Evolutionary conservation across 2,329 filamentous ascomycete species (phyloP), one percentile per base, ranked within the genome.

Genomic region (Pseudogymnoascus verrucosus): DNA sequence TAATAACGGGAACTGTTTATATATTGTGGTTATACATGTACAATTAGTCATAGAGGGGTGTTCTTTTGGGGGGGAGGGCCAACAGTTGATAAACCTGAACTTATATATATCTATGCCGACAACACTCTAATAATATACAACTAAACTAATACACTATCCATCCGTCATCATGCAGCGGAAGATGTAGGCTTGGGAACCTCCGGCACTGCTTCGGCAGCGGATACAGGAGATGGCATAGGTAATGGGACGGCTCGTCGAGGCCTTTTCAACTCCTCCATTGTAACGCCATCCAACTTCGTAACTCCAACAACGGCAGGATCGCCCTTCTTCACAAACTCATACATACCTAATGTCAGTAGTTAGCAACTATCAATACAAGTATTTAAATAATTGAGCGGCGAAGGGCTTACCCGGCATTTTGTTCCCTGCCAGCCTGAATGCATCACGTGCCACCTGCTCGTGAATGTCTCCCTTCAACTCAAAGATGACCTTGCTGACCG

Each of bases 301-400:
- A 97, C 86, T 31, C 95, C 95, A 73, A 99, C 93, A 39, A 96
- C 84, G 0, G 95, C 87, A 2, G 92, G 82, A 71, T 97, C 95
- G 6, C 91, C 92, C 78, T 91, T 97, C 80, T 88, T 91, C 36
- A 97, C 92, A 73, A 98, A 96, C 73, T 97, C 92, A 79, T 91
- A 99, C 73, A 89, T 81, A 1, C 90, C 89, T 89, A 63, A 12
- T 42, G 31, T 16, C 21, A 23, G 21, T 8, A 16, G 19, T 63
- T 63, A 51, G 39, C 26, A 47, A 62, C 3, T 57, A 54, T 62
- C 14, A 31, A 31, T 16, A 16, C 26, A 31, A 11, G 23, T 31
- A 57, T 57, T 36, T 26, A 19, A 11, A 61, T 36, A 62, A 34
- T 34, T 57, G 28, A 78, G 71, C 57, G 78, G 76, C 78, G 64